Percentiles rank a stretch among this genome's conserved stretches.
These are phyloP conservation scores for Urostyla sp. DNA, from an alignment of 73 alveolate genomes.

Conservation along the genomic window DNA sequence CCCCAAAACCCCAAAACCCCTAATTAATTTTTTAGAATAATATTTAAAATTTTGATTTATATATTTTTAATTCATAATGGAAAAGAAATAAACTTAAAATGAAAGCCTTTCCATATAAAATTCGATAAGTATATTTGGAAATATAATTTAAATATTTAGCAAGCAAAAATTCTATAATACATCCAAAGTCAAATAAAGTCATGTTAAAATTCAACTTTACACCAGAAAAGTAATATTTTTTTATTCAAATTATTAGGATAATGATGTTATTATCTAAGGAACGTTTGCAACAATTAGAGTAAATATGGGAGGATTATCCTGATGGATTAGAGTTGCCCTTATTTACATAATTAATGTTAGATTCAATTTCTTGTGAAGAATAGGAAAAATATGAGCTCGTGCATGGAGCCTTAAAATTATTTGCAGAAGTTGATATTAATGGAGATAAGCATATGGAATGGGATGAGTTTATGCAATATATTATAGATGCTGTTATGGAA, in stretches of 20 bases:
- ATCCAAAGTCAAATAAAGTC: background rate
- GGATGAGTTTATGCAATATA: constrained; percentile 84
- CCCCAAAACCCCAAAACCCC: no score
- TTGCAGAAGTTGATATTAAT: constrained; percentile 83
- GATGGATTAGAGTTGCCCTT: constrained; percentile 71
- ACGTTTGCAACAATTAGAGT: constrained; percentile 19
- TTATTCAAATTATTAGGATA: background rate
- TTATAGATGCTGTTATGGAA: constrained; percentile 86
- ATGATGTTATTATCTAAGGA: constrained; percentile 49
- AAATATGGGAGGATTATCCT: constrained; percentile 66
- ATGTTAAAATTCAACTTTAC: constrained; percentile 32
- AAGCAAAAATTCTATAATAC: background rate
- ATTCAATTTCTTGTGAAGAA: constrained; percentile 65
- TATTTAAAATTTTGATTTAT: no score
- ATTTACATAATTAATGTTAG: constrained; percentile 64
- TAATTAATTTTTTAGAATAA: no score
- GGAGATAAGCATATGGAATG: constrained; percentile 91
- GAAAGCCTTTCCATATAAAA: background rate
- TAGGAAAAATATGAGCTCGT: constrained; percentile 83
- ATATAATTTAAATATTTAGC: background rate
- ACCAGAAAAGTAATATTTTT: constrained; percentile 25
- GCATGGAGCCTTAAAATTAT: constrained; percentile 81
- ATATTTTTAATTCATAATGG: background rate
- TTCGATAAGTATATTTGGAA: no score
- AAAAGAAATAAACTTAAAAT: background rate